These are phyloP conservation scores for Lippia alba DNA, from an alignment of 305 asterid genomes.

Conservation along the genomic window DNA sequence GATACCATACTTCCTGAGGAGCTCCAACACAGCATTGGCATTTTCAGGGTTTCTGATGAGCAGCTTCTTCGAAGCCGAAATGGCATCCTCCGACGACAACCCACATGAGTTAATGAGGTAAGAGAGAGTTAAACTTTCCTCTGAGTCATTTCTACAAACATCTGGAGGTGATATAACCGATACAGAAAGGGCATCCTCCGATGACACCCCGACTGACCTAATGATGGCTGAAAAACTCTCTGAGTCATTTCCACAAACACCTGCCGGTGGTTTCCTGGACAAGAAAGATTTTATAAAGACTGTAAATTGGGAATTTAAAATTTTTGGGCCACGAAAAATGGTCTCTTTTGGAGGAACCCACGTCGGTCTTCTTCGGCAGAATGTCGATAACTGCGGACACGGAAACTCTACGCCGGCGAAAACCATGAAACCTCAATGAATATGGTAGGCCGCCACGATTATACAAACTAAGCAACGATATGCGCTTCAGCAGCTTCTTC, in stretches of 20 bases:
- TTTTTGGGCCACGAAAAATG: too few species aligned
- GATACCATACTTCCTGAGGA: slow-evolving; percentile 38
- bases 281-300: background rate
- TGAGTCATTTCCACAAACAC: background rate
- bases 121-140: slow-evolving; percentile 26
- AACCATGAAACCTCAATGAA: too few species aligned
- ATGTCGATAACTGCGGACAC: too few species aligned
- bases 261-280: background rate
- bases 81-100: slow-evolving; percentile 39
- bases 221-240: slow-evolving; percentile 33
- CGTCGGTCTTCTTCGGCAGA: too few species aligned
- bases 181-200: slow-evolving; percentile 34
- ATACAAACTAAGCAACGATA: too few species aligned
- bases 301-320: background rate
- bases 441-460: background rate
- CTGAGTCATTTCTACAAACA: background rate
- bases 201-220: slow-evolving; percentile 39
- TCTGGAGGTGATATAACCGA: slow-evolving; percentile 22
- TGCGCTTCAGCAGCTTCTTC: too few species aligned
- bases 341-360: too few species aligned
- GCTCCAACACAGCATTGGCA: slow-evolving; percentile 29
- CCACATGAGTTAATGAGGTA: slow-evolving; percentile 44
- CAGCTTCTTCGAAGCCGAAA: slow-evolving; percentile 34
- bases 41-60: slow-evolving; percentile 24
- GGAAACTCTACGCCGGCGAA: too few species aligned